Evolutionary conservation across 345 rosid genomes (phyloP), one percentile per base, ranked within the genome.

Genomic region (Aquilaria malaccensis): DNA sequence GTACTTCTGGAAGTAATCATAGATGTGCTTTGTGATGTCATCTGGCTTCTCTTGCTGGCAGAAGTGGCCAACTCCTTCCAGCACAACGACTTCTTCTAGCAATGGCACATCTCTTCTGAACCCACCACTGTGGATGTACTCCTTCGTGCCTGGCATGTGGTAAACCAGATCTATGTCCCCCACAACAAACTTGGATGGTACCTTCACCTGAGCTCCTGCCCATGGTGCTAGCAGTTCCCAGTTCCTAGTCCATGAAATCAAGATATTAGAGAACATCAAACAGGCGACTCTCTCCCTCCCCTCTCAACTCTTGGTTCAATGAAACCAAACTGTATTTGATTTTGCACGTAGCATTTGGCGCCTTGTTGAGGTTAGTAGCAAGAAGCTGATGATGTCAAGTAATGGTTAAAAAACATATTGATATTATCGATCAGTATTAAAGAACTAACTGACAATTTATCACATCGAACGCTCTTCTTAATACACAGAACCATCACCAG

Each of bases 161-260:
- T 60, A 49, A 30, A 60, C 84, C 0, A 74, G 22, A 22, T 22
- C 22, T 22, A 22, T 22, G 22, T 22, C 22, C 22, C 22, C 22
- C 22, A 22, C 22, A 22, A 22, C 22, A 22, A 74, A 76, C 77
- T 79, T 84, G 7, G 75, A 47, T 1, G 85, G 88, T 60, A 82
- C 74, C 1, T 59, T 33, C 33, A 22, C 22, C 22, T 22, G 22
- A 22, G 22, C 22, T 58, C 70, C 85, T 59, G 69, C 74, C 94
- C 89, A 82, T 5, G 84, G 71, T 9, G 81, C 79, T 43, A 54
- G 6, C 30, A 82, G 65, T 72, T 84, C 90, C 81, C 83, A 82
- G 3, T 80, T 82, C 83, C 94, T 84, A 80, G 46, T 32, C 33
- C 33, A 10, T 49, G 37, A 59, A 30, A 49, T 9, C 13, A 37